Evolutionary conservation across 805 yeast species (phyloP).

Genomic region (Kodamaea fukazawae): DNA sequence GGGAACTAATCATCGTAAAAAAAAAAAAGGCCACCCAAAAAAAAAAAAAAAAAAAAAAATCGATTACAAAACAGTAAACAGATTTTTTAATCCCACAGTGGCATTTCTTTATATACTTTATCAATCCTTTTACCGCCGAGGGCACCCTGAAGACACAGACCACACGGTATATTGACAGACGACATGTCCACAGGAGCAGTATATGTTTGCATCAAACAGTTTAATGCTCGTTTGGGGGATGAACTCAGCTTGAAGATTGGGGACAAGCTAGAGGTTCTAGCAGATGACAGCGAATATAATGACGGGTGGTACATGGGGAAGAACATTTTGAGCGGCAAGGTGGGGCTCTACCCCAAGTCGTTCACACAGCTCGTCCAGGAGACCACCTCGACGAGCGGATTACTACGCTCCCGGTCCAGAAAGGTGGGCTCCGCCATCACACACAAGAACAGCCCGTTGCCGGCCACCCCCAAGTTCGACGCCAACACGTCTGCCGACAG

Average conservation of each 20-base stretch:
- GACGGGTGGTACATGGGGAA: constrained; percentile 98
- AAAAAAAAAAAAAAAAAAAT: constrained; percentile 1
- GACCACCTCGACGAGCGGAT: constrained; percentile 14
- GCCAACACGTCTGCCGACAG: constrained; percentile 9
- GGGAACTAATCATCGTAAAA: not conserved
- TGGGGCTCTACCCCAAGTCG: constrained; percentile 88
- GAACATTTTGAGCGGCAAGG: constrained; percentile 65
- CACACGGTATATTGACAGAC: not conserved
- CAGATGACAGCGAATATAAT: constrained; percentile 89
- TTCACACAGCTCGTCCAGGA: constrained; percentile 60
- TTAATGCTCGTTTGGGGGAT: constrained; percentile 83
- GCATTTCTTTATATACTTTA: not conserved
- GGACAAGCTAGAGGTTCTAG: constrained; percentile 82
- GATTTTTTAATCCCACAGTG: not conserved
- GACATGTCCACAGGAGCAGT: constrained; percentile 22
- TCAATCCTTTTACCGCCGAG: not conserved
- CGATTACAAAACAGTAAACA: constrained; percentile 2
- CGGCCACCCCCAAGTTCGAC: constrained; percentile 4
- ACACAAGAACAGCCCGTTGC: constrained; percentile 12
- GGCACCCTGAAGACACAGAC: not conserved
- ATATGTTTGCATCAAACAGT: constrained; percentile 75
- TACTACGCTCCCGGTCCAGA: constrained; percentile 56
- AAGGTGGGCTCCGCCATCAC: constrained; percentile 23
- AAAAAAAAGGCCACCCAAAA: not conserved
- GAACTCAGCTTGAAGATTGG: constrained; percentile 80